Evolutionary conservation across 2,329 filamentous ascomycete species (phyloP).

Genomic region (Cadophora sp.): DNA sequence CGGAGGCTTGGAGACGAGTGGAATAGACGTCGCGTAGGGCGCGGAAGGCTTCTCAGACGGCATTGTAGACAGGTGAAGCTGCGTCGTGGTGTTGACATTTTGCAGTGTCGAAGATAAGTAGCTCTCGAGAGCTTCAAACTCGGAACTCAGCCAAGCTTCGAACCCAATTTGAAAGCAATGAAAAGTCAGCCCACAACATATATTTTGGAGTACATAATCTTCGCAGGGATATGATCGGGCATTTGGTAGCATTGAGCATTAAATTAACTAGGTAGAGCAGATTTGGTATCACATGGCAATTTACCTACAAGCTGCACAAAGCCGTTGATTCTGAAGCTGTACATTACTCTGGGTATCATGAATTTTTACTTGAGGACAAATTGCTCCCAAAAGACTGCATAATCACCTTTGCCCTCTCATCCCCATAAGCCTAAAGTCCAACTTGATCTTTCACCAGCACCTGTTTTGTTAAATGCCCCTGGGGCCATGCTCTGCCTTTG

Average conservation of each 20-base stretch:
- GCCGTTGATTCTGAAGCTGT: not conserved
- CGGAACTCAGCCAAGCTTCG: slow-evolving; percentile 9
- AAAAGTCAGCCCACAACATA: not conserved
- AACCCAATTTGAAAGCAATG: not conserved
- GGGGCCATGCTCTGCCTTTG: slow-evolving; percentile 71
- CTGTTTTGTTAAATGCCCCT: slow-evolving; percentile 54
- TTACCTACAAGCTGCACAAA: not conserved
- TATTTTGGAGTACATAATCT: not conserved
- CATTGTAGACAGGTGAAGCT: slow-evolving; percentile 39
- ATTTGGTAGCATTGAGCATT: not conserved
- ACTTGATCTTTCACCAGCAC: slow-evolving; percentile 48
- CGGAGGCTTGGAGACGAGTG: slow-evolving; percentile 33
- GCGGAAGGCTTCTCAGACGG: slow-evolving; percentile 27
- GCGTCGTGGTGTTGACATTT: slow-evolving; percentile 34
- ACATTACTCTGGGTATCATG: slow-evolving; percentile 10
- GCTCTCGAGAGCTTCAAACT: slow-evolving; percentile 21
- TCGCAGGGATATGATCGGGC: not conserved
- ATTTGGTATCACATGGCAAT: not conserved
- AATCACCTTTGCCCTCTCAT: slow-evolving; percentile 23
- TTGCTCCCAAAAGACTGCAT: not conserved
- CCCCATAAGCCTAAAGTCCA: slow-evolving; percentile 71
- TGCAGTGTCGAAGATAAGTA: slow-evolving; percentile 23
- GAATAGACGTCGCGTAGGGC: slow-evolving; percentile 29
- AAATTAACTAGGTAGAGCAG: not conserved
- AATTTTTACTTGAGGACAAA: not conserved